phyloP scores from a whole-genome alignment of 2,329 filamentous ascomycete genomes.

The Leptographium galeiforme region DNA sequence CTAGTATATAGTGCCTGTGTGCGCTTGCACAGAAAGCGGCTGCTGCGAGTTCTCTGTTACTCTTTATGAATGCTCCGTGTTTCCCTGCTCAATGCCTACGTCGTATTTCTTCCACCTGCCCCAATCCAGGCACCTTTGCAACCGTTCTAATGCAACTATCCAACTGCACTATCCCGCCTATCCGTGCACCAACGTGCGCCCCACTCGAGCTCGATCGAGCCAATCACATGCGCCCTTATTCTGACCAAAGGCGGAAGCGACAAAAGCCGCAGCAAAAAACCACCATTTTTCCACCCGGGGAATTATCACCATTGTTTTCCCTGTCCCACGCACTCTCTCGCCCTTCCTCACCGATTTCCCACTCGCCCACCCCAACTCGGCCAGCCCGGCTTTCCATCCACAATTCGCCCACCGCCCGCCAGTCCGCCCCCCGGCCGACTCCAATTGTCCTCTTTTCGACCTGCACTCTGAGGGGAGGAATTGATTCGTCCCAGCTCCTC shows the following conservation, averaged over 20 bases:
- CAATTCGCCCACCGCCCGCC: not conserved
- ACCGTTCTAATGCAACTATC: not conserved
- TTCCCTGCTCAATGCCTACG: too few relatives aligned
- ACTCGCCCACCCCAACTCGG: not conserved
- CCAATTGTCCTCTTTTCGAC: not conserved
- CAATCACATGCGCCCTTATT: slow-evolving; percentile 10
- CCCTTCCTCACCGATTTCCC: not conserved
- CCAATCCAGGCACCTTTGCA: too few relatives aligned
- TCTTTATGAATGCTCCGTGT: too few relatives aligned
- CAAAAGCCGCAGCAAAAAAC: slow-evolving; percentile 12
- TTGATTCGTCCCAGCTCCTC: not conserved
- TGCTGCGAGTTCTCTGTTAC: too few relatives aligned
- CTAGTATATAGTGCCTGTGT: too few relatives aligned
- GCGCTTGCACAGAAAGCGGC: too few relatives aligned
- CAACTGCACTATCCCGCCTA: not conserved
- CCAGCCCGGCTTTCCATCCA: not conserved
- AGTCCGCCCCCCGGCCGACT: not conserved
- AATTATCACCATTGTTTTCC: slow-evolving; percentile 11
- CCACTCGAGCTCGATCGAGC: slow-evolving; percentile 2
- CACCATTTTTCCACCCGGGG: slow-evolving; percentile 9
- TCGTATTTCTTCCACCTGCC: too few relatives aligned
- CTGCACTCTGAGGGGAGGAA: not conserved
- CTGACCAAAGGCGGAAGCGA: slow-evolving; percentile 10
- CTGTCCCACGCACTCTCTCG: not conserved
- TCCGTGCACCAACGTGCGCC: not conserved